Evolutionary conservation across 768 basidiomycete genomes (phyloP), one percentile per base, ranked within the genome.

Genomic region (Ephemerocybe angulata): DNA sequence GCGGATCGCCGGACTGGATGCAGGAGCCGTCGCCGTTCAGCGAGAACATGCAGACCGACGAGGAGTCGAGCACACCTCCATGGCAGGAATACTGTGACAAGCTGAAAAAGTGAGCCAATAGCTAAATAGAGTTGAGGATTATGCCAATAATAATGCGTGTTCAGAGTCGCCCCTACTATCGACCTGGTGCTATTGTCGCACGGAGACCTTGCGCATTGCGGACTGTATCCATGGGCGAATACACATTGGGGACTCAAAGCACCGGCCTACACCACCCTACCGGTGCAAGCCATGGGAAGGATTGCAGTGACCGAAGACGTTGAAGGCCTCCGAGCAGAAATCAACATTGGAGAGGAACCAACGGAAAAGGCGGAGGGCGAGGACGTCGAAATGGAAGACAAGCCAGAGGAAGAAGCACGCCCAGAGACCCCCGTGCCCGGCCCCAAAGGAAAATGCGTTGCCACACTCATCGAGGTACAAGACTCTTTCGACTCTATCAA

Each of bases 101-200:
- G 29, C 72, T 93, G 40, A 79, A 79, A 74, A 80, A 87, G 88
- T 91, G 84, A 80, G 13, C 33, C 29, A 41, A 38, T 43, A 35
- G 50, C 46, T 33, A 27, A 15, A 2, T 41, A 41, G 35, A 25
- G 46, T 25, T 40, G 15, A 52, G 43, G 38, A 54, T 48, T 43
- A 54, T 57, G 49, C n/a, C 56, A 54, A 31, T 53, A 24, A 52
- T 61, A 47, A 31, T 35, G 12, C 28, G n/a, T n/a, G n/a, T 46
- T 12, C 69, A 93, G 93, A 66, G 73, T 79, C 61, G 87, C 94
- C 0, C 86, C 94, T 2, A 78, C 84, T 4, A 74, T 98, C 55
- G 90, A 93, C 67, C 84, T 99, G 43, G 92, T 98, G 27, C 81
- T 99, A 21, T 81, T 98, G 46, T 97, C 96, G 0, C 94, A 98